Base-by-base conservation (phyloP, 106 monocot species). In the Platanthera zijinensis region DNA sequence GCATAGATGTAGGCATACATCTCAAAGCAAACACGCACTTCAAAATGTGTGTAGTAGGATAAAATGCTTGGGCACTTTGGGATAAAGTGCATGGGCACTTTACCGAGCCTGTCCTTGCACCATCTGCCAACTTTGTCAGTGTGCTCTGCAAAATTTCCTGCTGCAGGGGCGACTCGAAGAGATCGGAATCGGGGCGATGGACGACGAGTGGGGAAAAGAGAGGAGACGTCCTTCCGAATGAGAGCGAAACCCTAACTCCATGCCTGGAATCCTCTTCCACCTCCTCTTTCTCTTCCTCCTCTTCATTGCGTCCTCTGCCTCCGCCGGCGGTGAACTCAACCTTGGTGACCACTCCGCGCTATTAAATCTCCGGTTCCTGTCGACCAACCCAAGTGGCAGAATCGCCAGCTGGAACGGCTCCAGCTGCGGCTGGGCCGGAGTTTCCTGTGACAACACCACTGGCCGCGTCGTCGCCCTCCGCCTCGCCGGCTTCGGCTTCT, bases 401-500 rank as follows among this genome's bases (percentile, higher is more conserved):
- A 75, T 86, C 75, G 48, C 67, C 13, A 77, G 59, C 54, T 84
- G 82, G 77, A 73, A 15, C 66, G 79, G 59, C 15, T 72, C 83
- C 45, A 4, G 17, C 50, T 85, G 84, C 81, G 59, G 28, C 80
- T 86, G 80, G 82, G 66, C 80, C 39, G 87, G 87, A 4, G 46
- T 83, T 78, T 8, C 75, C 57, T 82, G 79, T 84, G 57, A 75
- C 25, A 64, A 77, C 69, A 5, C 10, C 30, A 85, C 79, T 76
- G 79, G 76, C 18, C 85, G 83, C 48, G 85, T 90, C 77, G 39
- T 79, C 73, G 25, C 48, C 18, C n/a, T 92, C 71, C 12, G 50
- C 63, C 86, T 92, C 76, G 1, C 74, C 48, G 50, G 74, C 3
- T 63, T 77, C 51, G 49, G 11, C 54, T 83, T 90, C 74, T 62